Evolutionary conservation across 1,284 basidiomycete species (phyloP), one percentile per base, ranked within the genome.

Genomic region (Moesziomyces sp.): DNA sequence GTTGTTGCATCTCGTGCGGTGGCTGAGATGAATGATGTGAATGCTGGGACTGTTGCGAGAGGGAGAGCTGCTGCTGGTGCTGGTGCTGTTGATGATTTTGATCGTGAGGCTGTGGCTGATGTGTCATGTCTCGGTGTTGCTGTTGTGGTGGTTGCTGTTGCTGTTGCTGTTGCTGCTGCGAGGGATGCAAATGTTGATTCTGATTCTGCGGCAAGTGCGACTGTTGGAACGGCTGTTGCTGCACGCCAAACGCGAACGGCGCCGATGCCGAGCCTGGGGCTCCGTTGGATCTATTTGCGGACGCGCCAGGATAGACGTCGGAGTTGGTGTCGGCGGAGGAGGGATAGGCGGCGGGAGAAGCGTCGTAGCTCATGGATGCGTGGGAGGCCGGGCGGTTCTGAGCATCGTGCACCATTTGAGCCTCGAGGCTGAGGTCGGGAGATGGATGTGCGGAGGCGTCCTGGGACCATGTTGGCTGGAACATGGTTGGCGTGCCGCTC

Each of bases 401-500:
- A 11, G 49, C 13, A 33, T 26, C 24, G 24, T 26, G 24, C 24
- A 7, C 24, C 42, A 43, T 48, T 3, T 43, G 47, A 28, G 38
- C 46, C 10, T 53, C 44, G n/a, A 38, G 26, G 30, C 56, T 59
- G 18, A 45, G 59, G 26, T 64, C 42, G 13, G 38, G 61, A 40
- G 52, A 24, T 5, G 57, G 52, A 24, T 62, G 59, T 47, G 51
- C 49, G 18, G 55, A 53, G 18, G 59, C 51, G 35, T 59, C 59
- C 50, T 66, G 69, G n/a, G 64, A 60, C 70, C 70, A 73, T 52
- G 64, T 53, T 46, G 64, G 59, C 49, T 73, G 70, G 30, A 73
- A 73, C 70, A 73, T 73, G 49, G 26, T 58, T 52, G 51, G 21
- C 24, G 33, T 21, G 38, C 26, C 23, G 26, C 11, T 52, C 24